Evolutionary conservation across 2,329 filamentous ascomycete genomes (phyloP), one percentile per base, ranked within the genome.

Genomic region (Hypocreales sp.): DNA sequence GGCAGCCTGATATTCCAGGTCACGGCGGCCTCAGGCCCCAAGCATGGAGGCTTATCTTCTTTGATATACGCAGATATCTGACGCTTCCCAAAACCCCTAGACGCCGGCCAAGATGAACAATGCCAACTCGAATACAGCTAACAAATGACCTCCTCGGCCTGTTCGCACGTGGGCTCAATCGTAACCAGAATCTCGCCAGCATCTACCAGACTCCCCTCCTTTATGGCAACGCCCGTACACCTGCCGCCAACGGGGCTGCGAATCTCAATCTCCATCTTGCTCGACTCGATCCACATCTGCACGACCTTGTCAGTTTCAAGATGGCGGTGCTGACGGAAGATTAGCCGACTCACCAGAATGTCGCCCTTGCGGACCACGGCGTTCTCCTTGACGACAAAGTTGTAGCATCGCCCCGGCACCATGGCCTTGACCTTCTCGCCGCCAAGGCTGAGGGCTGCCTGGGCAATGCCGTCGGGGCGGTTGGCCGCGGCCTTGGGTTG

Each of bases 261-360:
- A 26, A 53, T 47, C 23, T 48, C 42, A n/a, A 53, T 34, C 27
- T 51, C 49, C 50, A 53, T 53, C 40, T 53, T 53, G 27, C 46
- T 51, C n/a, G 48, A 50, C 31, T 52, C 48, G 14, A 52, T 38
- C 35, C 36, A 51, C 10, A 45, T 27, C 41, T 46, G 20, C 8
- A 10, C 3, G 18, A 12, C 12, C 2, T 4, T 17, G 22, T 31
- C n/a, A 31, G 29, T 13, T 11, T n/a, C n/a, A n/a, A n/a, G n/a
- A n/a, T n/a, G n/a, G n/a, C n/a, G n/a, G n/a, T n/a, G n/a, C n/a
- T n/a, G n/a, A n/a, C n/a, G n/a, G n/a, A n/a, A n/a, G n/a, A 15
- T 14, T n/a, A 22, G 8, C 20, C 2, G 13, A 34, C 41, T 35
- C 21, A 50, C 46, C 24, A 51, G 14, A 5, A 42, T 28, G 15